Conservation (phyloP, 345 rosid genomes). For the Gossypium australe region DNA sequence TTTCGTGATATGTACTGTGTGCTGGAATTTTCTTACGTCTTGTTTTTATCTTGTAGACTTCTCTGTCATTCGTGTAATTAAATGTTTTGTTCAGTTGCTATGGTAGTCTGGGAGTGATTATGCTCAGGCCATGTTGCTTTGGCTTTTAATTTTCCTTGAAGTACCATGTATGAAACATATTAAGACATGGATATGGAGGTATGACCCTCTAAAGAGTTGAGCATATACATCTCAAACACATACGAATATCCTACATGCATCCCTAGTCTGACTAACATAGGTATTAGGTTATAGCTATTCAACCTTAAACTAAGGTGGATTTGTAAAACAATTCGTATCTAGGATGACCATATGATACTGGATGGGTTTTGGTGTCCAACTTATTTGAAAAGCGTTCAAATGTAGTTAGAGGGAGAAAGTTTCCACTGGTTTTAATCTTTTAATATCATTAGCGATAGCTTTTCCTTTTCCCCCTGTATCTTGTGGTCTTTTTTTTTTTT, state of each 20-base stretch:
- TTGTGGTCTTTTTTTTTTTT: background rate
- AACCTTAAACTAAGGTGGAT: background rate
- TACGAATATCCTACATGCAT: background rate
- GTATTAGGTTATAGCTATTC: background rate
- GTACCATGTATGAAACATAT: background rate
- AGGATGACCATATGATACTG: background rate
- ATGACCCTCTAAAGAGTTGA: background rate
- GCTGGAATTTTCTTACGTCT: background rate
- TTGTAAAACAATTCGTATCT: background rate
- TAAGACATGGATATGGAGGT: background rate
- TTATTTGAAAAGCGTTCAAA: background rate
- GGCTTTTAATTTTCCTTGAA: background rate
- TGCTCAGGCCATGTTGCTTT: background rate
- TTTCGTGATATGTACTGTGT: background rate
- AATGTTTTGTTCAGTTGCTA: background rate
- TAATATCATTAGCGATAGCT: background rate
- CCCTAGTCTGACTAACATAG: background rate
- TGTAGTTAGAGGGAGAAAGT: background rate
- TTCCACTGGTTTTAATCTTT: background rate
- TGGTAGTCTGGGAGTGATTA: background rate
- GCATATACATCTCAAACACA: background rate
- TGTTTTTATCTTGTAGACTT: background rate
- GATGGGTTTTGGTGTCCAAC: background rate
- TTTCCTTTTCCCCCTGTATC: background rate
- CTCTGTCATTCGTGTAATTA: background rate